Evolutionary conservation across 768 basidiomycete genomes (phyloP), one percentile per base, ranked within the genome.

Genomic region (Russula olivacea): DNA sequence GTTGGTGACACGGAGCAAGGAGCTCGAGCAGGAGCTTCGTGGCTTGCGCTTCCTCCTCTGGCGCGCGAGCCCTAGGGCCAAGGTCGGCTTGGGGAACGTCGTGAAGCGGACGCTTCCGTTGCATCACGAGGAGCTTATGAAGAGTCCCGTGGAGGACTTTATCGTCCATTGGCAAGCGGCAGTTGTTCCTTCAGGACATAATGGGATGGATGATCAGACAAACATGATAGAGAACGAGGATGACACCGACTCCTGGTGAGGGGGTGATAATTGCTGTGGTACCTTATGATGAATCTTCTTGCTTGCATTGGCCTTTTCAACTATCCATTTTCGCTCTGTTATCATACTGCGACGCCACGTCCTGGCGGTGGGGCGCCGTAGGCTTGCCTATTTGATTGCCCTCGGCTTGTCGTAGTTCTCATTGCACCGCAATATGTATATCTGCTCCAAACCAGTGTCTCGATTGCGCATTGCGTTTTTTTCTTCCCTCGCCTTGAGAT

Each of bases 81-180:
- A 51, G 55, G 49, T 14, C 25, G 28, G 51, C 12, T 30, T 62
- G 14, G 61, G 61, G 32, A 47, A 38, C 55, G 28, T 62, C 43
- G 55, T 62, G 41, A 58, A 38, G 50, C 41, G 7, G 43, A 17
- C 23, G n/a, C 51, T 63, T 57, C 56, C 56, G 9, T 30, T 58
- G 32, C 56, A 63, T n/a, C 43, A 63, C 4, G 51, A 41, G 50
- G 61, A 63, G 6, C 61, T 63, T 28, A 62, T 52, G 61, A 62
- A n/a, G 50, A 51, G 55, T 14, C 61, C 56, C 41, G 55, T 62
- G 8, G 50, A 57, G 4, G 55, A 62, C 41, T 62, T 57, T 34
- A 41, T 62, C 17, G 61, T n/a, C n/a, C 32, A 58, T 23, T 63
- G 61, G 61, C 61, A 58, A 50, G 61, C 61, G 8, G 34, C 41